Conservation (phyloP, 2,329 filamentous ascomycete genomes). For the Colletotrichum abscissum region DNA sequence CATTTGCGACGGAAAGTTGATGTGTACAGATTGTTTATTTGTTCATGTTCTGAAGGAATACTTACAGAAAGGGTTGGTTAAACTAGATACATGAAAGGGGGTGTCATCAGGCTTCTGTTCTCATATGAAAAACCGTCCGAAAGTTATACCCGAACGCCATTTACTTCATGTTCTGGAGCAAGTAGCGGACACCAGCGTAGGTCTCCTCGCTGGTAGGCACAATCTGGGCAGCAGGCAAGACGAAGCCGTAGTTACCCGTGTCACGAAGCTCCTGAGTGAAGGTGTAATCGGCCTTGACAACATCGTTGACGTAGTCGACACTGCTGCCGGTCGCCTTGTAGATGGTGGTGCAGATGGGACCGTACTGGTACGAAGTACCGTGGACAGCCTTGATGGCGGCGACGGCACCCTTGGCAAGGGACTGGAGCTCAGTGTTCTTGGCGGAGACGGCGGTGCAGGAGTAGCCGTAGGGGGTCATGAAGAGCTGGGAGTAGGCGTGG, state of each 20-base stretch:
- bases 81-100: neutral
- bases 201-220: constrained; percentile 55
- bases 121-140: too few species aligned
- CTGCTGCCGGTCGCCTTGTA: constrained; percentile 64
- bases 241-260: constrained; percentile 52
- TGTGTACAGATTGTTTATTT: neutral
- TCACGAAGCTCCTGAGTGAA: constrained; percentile 54
- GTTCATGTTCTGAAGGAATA: neutral
- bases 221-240: constrained; percentile 56
- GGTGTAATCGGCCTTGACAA: constrained; percentile 52
- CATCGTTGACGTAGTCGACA: constrained; percentile 58
- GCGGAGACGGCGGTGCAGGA: constrained; percentile 60
- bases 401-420: constrained; percentile 59
- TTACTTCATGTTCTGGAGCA: constrained; percentile 57
- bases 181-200: constrained; percentile 67
- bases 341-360: constrained; percentile 70
- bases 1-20: neutral
- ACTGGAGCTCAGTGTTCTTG: constrained; percentile 60
- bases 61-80: neutral
- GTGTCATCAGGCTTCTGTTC: neutral
- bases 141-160: too few species aligned
- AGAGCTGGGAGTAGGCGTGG: constrained; percentile 65
- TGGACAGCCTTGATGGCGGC: constrained; percentile 60
- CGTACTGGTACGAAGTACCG: constrained; percentile 53
- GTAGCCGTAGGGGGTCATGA: constrained; percentile 69